Conservation (phyloP, 345 rosid species). For the Reutealis trisperma region DNA sequence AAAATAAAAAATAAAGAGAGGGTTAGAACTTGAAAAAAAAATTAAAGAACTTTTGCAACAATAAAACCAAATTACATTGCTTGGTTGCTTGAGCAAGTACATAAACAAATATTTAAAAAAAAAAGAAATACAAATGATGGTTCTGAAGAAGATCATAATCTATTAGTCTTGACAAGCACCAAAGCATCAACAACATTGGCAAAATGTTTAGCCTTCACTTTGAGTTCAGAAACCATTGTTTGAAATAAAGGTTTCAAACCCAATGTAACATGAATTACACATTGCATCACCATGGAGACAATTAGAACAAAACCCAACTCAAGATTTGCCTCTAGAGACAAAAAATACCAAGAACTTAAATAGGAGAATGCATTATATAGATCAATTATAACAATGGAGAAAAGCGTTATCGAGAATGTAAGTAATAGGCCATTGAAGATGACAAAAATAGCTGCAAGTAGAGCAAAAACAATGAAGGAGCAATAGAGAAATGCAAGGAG, state of each 20-base stretch:
- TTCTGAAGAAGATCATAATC: background rate
- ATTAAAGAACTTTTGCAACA: too few species aligned
- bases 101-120: background rate
- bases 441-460: conserved; percentile 19
- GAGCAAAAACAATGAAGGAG: conserved; percentile 28
- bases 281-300: conserved; percentile 17
- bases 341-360: background rate
- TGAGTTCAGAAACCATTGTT: conserved; percentile 10
- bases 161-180: background rate
- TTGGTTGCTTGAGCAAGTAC: background rate
- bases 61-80: too few species aligned
- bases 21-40: too few species aligned
- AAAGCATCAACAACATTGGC: conserved; percentile 4
- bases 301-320: conserved; percentile 35
- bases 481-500: conserved; percentile 36
- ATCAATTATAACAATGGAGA: conserved; percentile 35
- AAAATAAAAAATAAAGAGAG: too few species aligned
- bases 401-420: conserved; percentile 24
- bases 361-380: background rate
- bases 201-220: conserved; percentile 4
- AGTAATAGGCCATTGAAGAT: conserved; percentile 23
- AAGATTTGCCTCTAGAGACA: conserved; percentile 22
- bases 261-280: conserved; percentile 3
- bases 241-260: conserved; percentile 13
- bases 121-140: background rate